A percentile compares a stretch with the other conserved stretches of the same genome.
phyloP scores from a whole-genome alignment of 768 basidiomycete genomes.

The Russula compacta region DNA sequence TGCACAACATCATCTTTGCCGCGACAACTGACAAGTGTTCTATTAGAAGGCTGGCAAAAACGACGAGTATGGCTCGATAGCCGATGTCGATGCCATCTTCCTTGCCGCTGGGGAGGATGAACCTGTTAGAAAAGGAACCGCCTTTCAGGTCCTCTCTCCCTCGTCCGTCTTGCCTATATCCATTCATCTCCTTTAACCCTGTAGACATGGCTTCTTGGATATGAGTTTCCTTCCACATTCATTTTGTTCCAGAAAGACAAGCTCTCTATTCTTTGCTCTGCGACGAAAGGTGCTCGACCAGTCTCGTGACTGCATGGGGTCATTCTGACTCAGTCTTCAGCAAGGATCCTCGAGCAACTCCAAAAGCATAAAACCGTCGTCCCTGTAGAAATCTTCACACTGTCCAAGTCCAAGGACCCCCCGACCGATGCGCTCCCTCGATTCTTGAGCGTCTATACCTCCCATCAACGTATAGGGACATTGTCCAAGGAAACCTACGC shows the following conservation, averaged over 20 bases:
- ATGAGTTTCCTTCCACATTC: constrained; percentile 94
- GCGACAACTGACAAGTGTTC: background rate
- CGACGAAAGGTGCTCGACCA: constrained; percentile 64
- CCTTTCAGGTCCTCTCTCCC: constrained; percentile 63
- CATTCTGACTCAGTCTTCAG: constrained; percentile 32
- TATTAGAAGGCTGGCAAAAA: constrained; percentile 53
- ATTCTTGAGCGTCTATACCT: constrained; percentile 54
- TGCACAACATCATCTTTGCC: constrained; percentile 13
- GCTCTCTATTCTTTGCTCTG: constrained; percentile 73
- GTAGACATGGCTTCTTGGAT: constrained; percentile 94
- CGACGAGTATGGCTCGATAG: constrained; percentile 63
- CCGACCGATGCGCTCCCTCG: constrained; percentile 65
- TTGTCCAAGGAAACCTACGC: constrained; percentile 75
- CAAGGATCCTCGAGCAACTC: constrained; percentile 79
- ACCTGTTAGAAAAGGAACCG: constrained; percentile 83
- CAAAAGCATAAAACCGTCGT: constrained; percentile 45
- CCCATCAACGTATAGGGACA: constrained; percentile 57
- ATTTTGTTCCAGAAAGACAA: constrained; percentile 74
- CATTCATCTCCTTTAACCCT: constrained; percentile 3
- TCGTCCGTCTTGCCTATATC: background rate
- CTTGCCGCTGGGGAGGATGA: constrained; percentile 81
- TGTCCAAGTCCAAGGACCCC: constrained; percentile 73
- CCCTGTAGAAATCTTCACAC: constrained; percentile 66
- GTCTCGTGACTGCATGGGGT: background rate
- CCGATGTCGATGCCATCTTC: constrained; percentile 59